These are phyloP conservation scores for Podaxis sp. DNA, from an alignment of 768 basidiomycete genomes.

Conservation along the genomic window DNA sequence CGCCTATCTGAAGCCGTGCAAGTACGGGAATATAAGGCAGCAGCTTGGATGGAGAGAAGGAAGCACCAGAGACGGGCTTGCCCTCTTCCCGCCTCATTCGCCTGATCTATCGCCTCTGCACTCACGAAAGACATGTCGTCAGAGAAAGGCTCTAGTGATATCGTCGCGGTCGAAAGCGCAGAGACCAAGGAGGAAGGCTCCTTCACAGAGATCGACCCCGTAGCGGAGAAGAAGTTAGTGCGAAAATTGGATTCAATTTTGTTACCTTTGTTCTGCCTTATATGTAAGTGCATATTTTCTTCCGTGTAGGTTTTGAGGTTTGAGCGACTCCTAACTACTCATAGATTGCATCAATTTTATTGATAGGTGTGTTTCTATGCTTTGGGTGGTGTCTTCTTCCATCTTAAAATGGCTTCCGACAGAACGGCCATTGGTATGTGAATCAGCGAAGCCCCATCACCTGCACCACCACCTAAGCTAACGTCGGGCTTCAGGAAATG, in stretches of 20 bases:
- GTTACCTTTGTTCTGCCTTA: conserved; percentile 36
- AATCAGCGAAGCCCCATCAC: background rate
- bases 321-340: background rate
- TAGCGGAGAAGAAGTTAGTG: conserved; percentile 32
- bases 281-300: conserved; percentile 29
- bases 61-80: background rate
- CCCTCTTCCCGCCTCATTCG: background rate
- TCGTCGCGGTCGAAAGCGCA: background rate
- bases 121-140: background rate
- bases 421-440: conserved; percentile 19
- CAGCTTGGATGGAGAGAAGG: background rate
- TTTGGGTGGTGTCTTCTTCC: background rate
- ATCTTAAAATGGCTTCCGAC: background rate
- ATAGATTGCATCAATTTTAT: conserved; percentile 38
- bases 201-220: conserved; percentile 26
- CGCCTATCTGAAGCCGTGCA: background rate
- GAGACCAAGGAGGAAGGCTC: conserved; percentile 4
- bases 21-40: background rate
- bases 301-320: background rate
- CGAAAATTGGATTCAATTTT: conserved; percentile 33
- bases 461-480: background rate
- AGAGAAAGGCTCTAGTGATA: background rate
- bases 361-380: conserved; percentile 22
- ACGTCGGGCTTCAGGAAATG: conserved; percentile 16
- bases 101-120: background rate